Conservation (phyloP, 441 rosid species). For the Adansonia rubrostipa region DNA sequence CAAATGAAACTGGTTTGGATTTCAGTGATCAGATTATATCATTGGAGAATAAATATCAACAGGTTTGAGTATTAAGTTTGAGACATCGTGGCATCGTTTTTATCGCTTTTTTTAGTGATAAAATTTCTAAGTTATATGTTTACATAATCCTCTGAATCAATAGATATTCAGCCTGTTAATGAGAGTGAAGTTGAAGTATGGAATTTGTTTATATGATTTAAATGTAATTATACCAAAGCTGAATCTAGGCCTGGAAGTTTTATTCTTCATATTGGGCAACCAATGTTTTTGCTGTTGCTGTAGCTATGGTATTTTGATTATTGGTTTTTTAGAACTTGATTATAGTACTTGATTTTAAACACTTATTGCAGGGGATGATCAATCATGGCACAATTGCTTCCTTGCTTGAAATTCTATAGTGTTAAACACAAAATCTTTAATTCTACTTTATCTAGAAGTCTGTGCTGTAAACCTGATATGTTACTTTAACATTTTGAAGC, state of each 20-base stretch:
- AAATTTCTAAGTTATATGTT: background rate
- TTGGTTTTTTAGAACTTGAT: background rate
- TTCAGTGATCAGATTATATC: constrained; percentile 78
- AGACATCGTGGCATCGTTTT: background rate
- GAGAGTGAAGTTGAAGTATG: background rate
- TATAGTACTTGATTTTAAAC: background rate
- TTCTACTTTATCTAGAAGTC: no score
- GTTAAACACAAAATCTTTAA: no score
- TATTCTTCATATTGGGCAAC: background rate
- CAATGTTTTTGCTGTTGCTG: background rate
- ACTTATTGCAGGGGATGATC: background rate
- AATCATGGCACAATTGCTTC: no score
- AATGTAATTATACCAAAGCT: background rate
- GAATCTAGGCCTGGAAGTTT: background rate
- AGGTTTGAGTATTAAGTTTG: constrained; percentile 47
- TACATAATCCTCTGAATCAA: background rate
- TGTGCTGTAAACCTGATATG: no score
- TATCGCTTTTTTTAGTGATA: background rate
- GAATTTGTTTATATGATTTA: background rate
- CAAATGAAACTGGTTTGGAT: constrained; percentile 84
- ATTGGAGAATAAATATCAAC: constrained; percentile 76
- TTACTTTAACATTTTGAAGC: no score
- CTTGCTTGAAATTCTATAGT: no score
- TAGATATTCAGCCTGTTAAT: constrained; percentile 6
- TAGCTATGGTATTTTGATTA: background rate